Percentiles rank a stretch among this genome's conserved stretches.
Evolutionary conservation across 768 basidiomycete genomes (phyloP).

Genomic region (Mycena kentingensis): DNA sequence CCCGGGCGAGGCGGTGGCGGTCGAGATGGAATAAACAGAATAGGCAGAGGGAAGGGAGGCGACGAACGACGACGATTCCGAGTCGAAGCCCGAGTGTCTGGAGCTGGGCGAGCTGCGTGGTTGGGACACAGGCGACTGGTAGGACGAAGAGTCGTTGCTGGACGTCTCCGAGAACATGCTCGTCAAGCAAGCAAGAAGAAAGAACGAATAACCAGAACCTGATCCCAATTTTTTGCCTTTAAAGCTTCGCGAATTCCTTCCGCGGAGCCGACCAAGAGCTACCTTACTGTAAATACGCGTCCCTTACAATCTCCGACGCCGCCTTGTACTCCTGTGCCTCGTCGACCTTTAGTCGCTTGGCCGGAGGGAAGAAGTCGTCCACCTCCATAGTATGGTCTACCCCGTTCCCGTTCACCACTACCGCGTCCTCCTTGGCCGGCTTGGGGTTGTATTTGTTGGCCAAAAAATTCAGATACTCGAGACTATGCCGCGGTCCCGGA

Average conservation of each 20-base stretch:
- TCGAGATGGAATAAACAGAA: constrained; percentile 6
- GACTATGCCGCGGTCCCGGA: constrained; percentile 43
- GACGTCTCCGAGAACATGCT: not conserved
- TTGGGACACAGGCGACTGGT: constrained; percentile 21
- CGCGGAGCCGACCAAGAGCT: too few relatives aligned
- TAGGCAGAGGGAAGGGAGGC: constrained; percentile 6
- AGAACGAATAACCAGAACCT: not conserved
- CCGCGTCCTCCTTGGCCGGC: not conserved
- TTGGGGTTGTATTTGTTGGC: constrained; percentile 36
- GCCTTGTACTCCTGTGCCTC: constrained; percentile 8
- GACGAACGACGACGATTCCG: constrained; percentile 7
- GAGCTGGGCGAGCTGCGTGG: constrained; percentile 12
- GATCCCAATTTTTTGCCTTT: not conserved
- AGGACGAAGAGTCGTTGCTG: constrained; percentile 3
- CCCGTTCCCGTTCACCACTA: not conserved
- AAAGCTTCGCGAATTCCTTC: too few relatives aligned
- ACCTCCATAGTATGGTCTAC: not conserved
- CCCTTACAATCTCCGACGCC: constrained; percentile 18
- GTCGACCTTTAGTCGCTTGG: constrained; percentile 13
- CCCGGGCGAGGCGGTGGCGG: constrained; percentile 12
- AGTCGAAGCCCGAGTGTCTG: constrained; percentile 3
- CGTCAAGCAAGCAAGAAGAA: not conserved
- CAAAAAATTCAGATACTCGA: constrained; percentile 52
- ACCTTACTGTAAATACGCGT: not conserved
- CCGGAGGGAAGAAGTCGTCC: constrained; percentile 1